Evolutionary conservation across 2,329 filamentous ascomycete genomes (phyloP), one percentile per base, ranked within the genome.

Genomic region (Fusarium ramigenum): DNA sequence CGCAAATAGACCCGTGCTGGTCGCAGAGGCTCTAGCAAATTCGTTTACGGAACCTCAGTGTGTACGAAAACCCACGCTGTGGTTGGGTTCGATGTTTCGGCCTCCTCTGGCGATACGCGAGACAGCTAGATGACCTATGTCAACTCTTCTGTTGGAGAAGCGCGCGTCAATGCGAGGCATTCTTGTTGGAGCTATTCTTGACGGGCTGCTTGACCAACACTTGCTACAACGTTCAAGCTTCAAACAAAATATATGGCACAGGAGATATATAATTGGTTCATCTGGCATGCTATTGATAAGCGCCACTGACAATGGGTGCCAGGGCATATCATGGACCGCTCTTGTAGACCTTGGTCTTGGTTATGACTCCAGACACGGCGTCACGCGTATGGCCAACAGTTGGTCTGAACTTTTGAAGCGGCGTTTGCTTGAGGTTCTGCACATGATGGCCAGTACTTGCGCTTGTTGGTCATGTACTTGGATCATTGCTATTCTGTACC

Each of bases 91-190:
- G 9, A 59, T 42, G 23, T 44, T n/a, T 25, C 58, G 64, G 21
- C 70, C 46, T 43, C 44, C 39, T 52, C 54, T 53, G 44, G 66
- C 66, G 57, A 66, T 59, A 70, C 57, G 47, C 49, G 36, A 73
- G 56, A 59, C 54, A 49, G 42, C 7, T 36, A 42, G 39, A 25
- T 34, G 59, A 56, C 23, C 52, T 49, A 30, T 25, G 30, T 25
- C 42, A 63, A 59, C 30, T 57, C 61, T 52, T 23, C n/a, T 40
- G 32, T 59, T 47, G 44, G 58, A 69, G 67, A 69, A 72, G 71
- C 71, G 71, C 71, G 71, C 71, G 71, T 74, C 63, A 74, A 74
- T 74, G 70, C 71, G 52, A 74, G 71, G 59, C 67, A 74, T 73
- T 25, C 42, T 44, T 60, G 37, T 62, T 56, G 60, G 67, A 69